These are phyloP conservation scores for Populus nigra DNA, from an alignment of 345 rosid species.

Conservation along the genomic window DNA sequence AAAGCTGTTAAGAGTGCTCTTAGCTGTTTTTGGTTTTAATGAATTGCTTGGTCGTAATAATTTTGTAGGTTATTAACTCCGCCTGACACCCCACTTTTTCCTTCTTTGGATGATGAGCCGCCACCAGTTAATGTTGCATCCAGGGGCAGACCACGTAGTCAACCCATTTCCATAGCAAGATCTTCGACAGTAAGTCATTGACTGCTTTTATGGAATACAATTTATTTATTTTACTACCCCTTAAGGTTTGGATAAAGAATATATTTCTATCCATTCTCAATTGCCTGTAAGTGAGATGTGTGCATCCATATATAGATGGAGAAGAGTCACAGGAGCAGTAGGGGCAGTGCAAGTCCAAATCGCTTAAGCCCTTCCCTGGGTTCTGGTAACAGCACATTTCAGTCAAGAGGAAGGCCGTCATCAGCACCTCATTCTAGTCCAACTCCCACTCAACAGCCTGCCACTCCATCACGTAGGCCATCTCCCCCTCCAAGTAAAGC, in stretches of 20 bases:
- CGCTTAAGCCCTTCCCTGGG: slow-evolving; percentile 90
- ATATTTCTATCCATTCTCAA: neutral
- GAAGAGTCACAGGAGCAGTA: slow-evolving; percentile 81
- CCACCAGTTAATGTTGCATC: slow-evolving; percentile 46
- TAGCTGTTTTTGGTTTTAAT: slow-evolving; percentile 28
- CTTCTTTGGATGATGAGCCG: slow-evolving; percentile 84
- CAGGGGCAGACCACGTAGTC: slow-evolving; percentile 89
- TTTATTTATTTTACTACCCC: neutral
- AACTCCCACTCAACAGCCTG: slow-evolving; percentile 43
- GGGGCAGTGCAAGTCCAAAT: slow-evolving; percentile 96
- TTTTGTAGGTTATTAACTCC: slow-evolving; percentile 90
- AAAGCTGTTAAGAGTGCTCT: neutral
- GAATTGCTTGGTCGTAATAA: slow-evolving; percentile 28
- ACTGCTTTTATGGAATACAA: slow-evolving; percentile 15
- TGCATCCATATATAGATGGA: slow-evolving; percentile 62
- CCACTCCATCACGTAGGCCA: slow-evolving; percentile 65
- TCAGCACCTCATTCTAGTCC: slow-evolving; percentile 78
- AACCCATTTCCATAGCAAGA: slow-evolving; percentile 84
- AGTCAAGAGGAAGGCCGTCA: slow-evolving; percentile 79
- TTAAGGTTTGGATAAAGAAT: neutral
- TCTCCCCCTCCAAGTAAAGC: slow-evolving; percentile 76
- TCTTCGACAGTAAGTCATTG: slow-evolving; percentile 74
- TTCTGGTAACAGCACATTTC: slow-evolving; percentile 56
- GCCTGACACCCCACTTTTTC: slow-evolving; percentile 96
- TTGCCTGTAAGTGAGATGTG: slow-evolving; percentile 3